phyloP scores from a whole-genome alignment of 139 green algal species.

The Chlamydomonas sphaeroides region DNA sequence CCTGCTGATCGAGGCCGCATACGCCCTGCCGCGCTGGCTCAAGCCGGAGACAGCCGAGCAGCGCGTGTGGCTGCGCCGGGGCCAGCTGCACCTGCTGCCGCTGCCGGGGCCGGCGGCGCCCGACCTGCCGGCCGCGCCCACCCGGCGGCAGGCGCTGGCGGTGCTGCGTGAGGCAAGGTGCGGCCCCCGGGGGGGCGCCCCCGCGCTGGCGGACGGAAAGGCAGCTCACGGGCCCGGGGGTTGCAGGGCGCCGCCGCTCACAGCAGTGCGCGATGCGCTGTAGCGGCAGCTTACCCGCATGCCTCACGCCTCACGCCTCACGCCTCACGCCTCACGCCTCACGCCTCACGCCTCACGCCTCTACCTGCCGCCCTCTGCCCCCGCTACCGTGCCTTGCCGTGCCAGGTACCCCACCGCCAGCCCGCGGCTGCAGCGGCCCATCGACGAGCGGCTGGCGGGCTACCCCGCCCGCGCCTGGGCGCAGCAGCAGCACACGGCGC shows the following conservation, averaged over 20 bases:
- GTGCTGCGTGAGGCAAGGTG: constrained; percentile 49
- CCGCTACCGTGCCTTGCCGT: too few relatives aligned
- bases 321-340: too few relatives aligned
- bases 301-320: too few relatives aligned
- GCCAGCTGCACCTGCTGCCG: constrained; percentile 78
- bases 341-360: too few relatives aligned
- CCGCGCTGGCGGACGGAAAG: neutral
- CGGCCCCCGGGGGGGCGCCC: too few relatives aligned
- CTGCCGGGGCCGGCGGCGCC: constrained; percentile 47
- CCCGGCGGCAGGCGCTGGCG: constrained; percentile 51
- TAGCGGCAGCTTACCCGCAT: too few relatives aligned
- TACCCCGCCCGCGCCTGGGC: constrained; percentile 39
- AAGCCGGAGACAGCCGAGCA: constrained; percentile 76
- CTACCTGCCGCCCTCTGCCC: too few relatives aligned
- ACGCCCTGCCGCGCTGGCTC: constrained; percentile 83
- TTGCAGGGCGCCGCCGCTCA: too few relatives aligned
- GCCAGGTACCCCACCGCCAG: constrained; percentile 23
- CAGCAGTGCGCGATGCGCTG: too few relatives aligned
- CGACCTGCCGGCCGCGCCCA: constrained; percentile 55
- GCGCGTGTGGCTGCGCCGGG: constrained; percentile 78
- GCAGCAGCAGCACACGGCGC: constrained; percentile 53
- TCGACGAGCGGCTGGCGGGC: constrained; percentile 45
- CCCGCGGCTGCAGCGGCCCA: constrained; percentile 20
- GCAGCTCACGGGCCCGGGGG: too few relatives aligned
- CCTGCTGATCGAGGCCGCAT: constrained; percentile 93